Base-by-base conservation (phyloP, 2,329 filamentous ascomycete species). In the Metarhizium anisopliae region DNA sequence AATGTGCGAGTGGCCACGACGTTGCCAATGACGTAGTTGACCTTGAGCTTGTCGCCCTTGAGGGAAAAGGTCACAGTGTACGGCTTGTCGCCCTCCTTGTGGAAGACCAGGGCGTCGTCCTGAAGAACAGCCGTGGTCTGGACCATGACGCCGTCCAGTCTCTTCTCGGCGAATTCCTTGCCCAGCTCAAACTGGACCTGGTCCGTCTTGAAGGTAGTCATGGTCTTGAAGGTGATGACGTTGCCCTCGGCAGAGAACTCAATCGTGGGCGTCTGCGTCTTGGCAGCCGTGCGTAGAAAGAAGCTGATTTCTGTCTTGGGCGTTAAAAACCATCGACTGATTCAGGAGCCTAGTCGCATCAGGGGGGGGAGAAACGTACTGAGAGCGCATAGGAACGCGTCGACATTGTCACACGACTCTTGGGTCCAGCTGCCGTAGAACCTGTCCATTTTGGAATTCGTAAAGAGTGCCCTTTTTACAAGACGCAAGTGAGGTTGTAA, bases 351-450 rank as follows among this genome's bases (percentile, higher is more conserved):
- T 25, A 25, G 25, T 25, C 25, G 4, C 5, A 29, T 32, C 35
- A 25, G 8, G 16, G 50, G 50, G 18, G 11, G 7, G 6, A 29
- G 10, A 6, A 43, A 43, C 51, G 14, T 35, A 53, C 51, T 32
- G 40, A 53, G 42, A 20, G 51, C 51, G 29, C n/a, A 13, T 25
- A 53, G 30, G 25, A 53, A 53, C 16, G 38, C 40, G n/a, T 53
- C 51, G 51, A 53, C 42, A 35, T 53, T 53, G 25, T 53, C 51
- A 14, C 51, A 47, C 20, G 51, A 47, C 51, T 53, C 51, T 29
- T 53, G 51, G 29, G 51, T 53, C 51, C 51, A 53, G 13, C n/a
- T 45, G 42, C 51, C 51, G 25, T 53, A 43, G 20, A 53, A 53
- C 8, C 20, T 29, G 11, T 53, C 51, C 51, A 53, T 53, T 36